phyloP scores from a whole-genome alignment of 164 flowering plant species.

The Cinnamomum chago region DNA sequence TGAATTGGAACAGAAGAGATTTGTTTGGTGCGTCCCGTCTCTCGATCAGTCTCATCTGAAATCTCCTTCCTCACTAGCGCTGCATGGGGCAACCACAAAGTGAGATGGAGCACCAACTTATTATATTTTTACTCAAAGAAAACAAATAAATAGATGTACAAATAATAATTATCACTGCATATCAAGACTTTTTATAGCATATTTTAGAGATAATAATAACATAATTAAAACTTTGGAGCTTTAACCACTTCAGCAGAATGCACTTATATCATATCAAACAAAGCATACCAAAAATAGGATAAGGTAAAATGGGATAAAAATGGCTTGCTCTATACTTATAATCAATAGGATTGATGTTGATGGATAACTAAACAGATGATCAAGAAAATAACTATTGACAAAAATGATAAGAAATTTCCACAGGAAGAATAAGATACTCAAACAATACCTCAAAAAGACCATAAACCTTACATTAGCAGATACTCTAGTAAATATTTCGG shows the following conservation, averaged over 20 bases:
- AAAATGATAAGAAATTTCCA: not conserved
- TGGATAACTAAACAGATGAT: not conserved
- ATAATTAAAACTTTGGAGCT: not conserved
- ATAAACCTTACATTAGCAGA: not conserved
- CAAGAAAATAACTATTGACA: not conserved
- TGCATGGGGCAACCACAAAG: conserved; percentile 20
- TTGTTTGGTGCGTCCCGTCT: conserved; percentile 75
- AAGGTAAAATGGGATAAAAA: not conserved
- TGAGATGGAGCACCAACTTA: not conserved
- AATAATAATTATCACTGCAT: not conserved
- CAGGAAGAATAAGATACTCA: not conserved
- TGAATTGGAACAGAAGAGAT: conserved; percentile 92
- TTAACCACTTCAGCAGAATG: not conserved
- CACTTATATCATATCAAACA: not conserved
- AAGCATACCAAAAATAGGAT: not conserved
- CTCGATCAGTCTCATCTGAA: conserved; percentile 92
- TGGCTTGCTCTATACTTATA: not conserved
- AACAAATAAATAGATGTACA: not conserved
- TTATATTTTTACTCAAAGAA: not conserved
- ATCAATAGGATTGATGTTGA: not conserved
- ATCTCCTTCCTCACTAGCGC: conserved; percentile 96
- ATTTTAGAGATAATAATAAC: no score
- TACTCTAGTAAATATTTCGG: not conserved
- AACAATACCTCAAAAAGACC: not conserved
- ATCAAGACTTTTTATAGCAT: not conserved